phyloP scores from a whole-genome alignment of 192 early-diverging fungal species.

The Funneliformis mosseae region DNA sequence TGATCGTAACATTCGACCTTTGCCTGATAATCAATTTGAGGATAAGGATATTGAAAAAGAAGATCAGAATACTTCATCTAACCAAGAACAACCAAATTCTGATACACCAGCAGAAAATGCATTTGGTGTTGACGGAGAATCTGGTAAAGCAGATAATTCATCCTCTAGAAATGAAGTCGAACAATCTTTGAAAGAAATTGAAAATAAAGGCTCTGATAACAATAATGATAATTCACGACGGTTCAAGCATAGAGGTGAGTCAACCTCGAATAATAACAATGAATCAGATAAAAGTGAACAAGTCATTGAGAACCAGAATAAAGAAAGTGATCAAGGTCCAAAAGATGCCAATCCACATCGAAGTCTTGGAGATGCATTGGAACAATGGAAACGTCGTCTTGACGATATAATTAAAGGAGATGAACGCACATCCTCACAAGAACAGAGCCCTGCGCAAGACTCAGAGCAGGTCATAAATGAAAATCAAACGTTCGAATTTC shows the following conservation, averaged over 20 bases:
- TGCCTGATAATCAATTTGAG: constrained; percentile 25
- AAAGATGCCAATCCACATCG: constrained; percentile 81
- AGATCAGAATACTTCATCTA: constrained; percentile 47
- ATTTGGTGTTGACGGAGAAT: constrained; percentile 69
- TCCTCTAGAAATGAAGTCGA: neutral
- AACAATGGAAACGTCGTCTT: constrained; percentile 90
- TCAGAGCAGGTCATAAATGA: constrained; percentile 58
- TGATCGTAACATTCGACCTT: constrained; percentile 1
- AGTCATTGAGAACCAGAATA: constrained; percentile 45
- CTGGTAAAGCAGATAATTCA: constrained; percentile 53
- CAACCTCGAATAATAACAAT: constrained; percentile 46
- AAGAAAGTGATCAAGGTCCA: constrained; percentile 31
- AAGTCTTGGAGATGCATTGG: constrained; percentile 88
- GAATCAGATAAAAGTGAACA: constrained; percentile 42
- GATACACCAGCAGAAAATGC: constrained; percentile 57
- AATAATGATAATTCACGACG: neutral
- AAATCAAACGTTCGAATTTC: constrained; percentile 71
- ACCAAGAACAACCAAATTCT: constrained; percentile 51
- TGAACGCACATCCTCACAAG: constrained; percentile 31
- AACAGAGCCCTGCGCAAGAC: constrained; percentile 43
- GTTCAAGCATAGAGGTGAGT: constrained; percentile 40
- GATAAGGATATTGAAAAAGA: constrained; percentile 53
- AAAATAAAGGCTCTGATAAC: neutral
- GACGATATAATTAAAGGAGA: constrained; percentile 60
- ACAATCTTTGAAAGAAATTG: neutral